Base-by-base conservation (phyloP, 805 yeast genomes). In the Pichia pseudocactophila region DNA sequence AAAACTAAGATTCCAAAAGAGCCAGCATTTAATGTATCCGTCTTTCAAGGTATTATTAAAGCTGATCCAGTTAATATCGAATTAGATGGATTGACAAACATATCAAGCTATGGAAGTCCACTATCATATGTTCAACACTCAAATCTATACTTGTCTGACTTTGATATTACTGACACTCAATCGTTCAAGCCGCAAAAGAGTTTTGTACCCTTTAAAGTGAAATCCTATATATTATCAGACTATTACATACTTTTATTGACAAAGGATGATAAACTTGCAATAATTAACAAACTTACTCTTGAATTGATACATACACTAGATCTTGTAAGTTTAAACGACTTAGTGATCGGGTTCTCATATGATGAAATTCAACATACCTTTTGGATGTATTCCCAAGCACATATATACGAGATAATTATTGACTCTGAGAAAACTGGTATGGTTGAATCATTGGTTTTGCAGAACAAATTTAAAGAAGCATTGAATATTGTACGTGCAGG, bases 371-470 rank as follows among this genome's bases (percentile, higher is more conserved):
- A 61, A 35, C 55, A 67, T 1, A 84, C 97, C 0, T 83, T 67
- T 51, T 92, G 98, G 98, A 60, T 83, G 3, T 85, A 67, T 52
- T 76, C 92, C 0, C 59, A 64, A 11, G 55, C 62, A 5, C 69
- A 68, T 38, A 76, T 92, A 9, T 83, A 72, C 55, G 98, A 92
- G 57, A 61, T 92, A 7, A 69, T 81, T 9, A 65, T 85, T 11
- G 71, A 71, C 30, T 73, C 82, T 53, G 97, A 90, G 58, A 68
- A 78, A 4, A 65, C 71, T 4, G 82, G 82, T 20, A 78, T 89
- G 3, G 86, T 97, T 96, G 73, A 72, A 41, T 65, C 74, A 0
- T 59, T 80, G 52, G 56, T 79, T n/a, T 69, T 68, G 3, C 66
- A 65, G 39, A 59, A 66, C 7, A 61, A 73, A 43, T 90, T 70